Base-by-base conservation (phyloP, 768 basidiomycete genomes). In the Tylopilus balloui region DNA sequence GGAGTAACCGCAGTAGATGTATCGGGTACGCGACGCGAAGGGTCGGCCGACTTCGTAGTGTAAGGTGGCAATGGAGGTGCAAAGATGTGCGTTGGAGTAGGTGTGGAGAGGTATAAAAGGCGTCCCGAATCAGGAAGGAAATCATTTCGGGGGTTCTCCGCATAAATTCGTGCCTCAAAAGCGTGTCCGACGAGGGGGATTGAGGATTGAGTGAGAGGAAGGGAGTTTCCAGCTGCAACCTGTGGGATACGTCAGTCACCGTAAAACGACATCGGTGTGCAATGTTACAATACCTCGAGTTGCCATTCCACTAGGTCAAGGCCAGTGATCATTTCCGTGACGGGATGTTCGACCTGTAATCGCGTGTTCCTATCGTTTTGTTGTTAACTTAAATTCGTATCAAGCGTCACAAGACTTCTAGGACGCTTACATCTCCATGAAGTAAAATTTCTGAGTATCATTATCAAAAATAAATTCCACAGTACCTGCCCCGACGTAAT, bases 381-480 rank as follows among this genome's bases (percentile, higher is more conserved):
- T 19, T 9, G 34, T 55, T 15, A 46, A 43, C 21, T 35, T 21
- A 4, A n/a, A 20, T 14, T 19, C 21, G 11, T 21, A 15, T 25
- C n/a, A n/a, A n/a, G n/a, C n/a, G n/a, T n/a, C 39, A 24, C 0
- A 17, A 44, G 29, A 10, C 15, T 2, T 28, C 12, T 11, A 12
- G 11, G 39, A 20, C 21, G 61, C 84, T 45, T 56, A 84, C 90
- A 95, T 95, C 69, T 96, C 93, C 92, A 94, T 94, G 64, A 96
- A 96, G 61, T 84, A 96, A 66, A 95, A 95, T 51, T 81, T 76
- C 48, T 79, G 69, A 8, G 87, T 88, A 63, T 93, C 86, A 53
- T 91, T 93, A 65, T 97, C 93, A 55, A 95, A 92, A 55, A 97
- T 95, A 59, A 97, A 96, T 64, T 97, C 93, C n/a, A 94, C 89